Base-by-base conservation (phyloP, 768 basidiomycete species). In the Auriscalpium microsporum region DNA sequence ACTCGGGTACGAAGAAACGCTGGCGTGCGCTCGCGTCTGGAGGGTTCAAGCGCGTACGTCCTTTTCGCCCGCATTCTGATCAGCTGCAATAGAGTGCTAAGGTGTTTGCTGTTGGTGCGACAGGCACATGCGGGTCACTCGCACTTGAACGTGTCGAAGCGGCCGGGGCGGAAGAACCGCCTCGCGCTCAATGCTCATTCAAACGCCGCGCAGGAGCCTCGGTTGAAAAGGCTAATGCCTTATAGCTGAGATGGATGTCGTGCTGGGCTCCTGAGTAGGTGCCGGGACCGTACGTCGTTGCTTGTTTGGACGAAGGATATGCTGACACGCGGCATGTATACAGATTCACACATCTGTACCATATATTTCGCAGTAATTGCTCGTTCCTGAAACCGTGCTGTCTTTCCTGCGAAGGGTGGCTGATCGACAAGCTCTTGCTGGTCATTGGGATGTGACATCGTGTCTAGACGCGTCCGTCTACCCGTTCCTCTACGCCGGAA, bases 1-100 rank as follows among this genome's bases (percentile, higher is more conserved):
- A 90, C 66, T 84, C 81, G 3, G 88, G 87, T 10, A 79, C 88
- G 21, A 90, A 90, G 72, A 90, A 90, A 70, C 74, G 88, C 58
- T 90, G 86, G 86, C 73, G 80, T 55, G 83, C 84, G 3, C 68
- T 89, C 46, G 78, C 79, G n/a, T 82, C 79, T 16, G 74, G 67
- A 46, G 66, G 73, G 14, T 90, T 89, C 75, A 90, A 90, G 75
- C 85, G 87, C 62, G 87, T 90, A 57, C 45, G 83, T 71, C 16
- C 37, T 36, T 44, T 36, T 55, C 19, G 10, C 21, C 47, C 34
- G 8, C 19, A 9, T 16, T 21, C 23, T 33, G 5, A 10, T n/a
- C 17, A 38, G 10, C 37, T 19, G 36, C 40, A 23, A 35, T 48
- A 42, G 21, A 45, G 28, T 28, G 28, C 28, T 28, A 7, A 37